Conservation (phyloP, 257 asterid species). For the Primulina huaijiensis region DNA sequence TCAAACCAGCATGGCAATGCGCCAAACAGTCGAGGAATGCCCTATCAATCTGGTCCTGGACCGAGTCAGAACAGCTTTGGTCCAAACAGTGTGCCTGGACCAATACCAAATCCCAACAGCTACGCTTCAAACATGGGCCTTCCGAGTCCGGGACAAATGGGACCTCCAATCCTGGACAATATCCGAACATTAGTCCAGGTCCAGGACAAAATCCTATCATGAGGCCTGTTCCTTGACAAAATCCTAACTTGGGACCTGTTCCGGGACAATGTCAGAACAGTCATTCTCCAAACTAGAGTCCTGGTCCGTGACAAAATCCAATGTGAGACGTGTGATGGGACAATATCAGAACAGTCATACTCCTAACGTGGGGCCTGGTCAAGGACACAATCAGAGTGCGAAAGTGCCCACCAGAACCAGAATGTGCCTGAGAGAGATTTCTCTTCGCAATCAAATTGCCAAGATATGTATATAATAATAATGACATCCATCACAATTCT, state of each 20-base stretch:
- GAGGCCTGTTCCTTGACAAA: background rate
- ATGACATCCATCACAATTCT: background rate
- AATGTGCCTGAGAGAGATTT: constrained; percentile 29
- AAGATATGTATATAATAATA: constrained; percentile 31
- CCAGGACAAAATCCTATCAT: constrained; percentile 16
- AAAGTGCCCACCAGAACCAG: constrained; percentile 25
- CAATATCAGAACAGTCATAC: background rate
- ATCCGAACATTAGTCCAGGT: constrained; percentile 11
- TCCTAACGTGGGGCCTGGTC: constrained; percentile 16
- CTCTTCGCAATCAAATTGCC: constrained; percentile 31
- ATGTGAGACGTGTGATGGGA: background rate
- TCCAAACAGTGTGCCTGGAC: constrained; percentile 33
- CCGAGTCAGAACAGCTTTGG: constrained; percentile 30
- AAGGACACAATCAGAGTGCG: constrained; percentile 21
- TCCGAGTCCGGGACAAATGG: background rate
- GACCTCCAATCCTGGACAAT: constrained; percentile 22
- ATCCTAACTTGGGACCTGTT: background rate
- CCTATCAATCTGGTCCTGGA: constrained; percentile 39
- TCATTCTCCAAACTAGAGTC: background rate
- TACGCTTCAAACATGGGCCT: constrained; percentile 28
- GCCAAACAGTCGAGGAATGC: constrained; percentile 22
- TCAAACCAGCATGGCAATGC: constrained; percentile 33
- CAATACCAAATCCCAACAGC: constrained; percentile 31
- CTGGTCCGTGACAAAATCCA: background rate
- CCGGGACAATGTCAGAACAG: background rate